Evolutionary conservation across 495 filamentous ascomycete species (phyloP), one percentile per base, ranked within the genome.

Genomic region (Aspergillus bridgeri): DNA sequence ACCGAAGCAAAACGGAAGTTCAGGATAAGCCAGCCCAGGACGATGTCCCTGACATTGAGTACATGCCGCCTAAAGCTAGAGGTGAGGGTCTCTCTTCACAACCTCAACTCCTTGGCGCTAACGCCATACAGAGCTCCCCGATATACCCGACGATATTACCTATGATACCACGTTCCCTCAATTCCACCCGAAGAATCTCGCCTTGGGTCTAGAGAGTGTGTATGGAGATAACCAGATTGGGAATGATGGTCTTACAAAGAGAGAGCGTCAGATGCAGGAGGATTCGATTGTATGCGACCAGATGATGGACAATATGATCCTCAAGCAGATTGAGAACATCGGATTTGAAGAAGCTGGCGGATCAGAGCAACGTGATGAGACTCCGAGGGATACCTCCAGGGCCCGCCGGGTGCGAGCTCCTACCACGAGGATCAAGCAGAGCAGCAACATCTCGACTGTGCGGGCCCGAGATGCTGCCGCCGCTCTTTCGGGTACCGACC

Each of bases 141-240:
- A 95, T 65, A 65, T 87, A 54, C 89, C 89, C 20, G 89, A 96
- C 52, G 85, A 92, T 51, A 82, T 91, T 52, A 84, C 83, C 15
- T 82, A 87, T 47, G 81, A 72, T 65, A 70, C 84, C 1, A 74
- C 66, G 0, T 79, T 77, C 61, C 75, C 77, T 8, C 75, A 79
- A 61, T 82, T 86, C 58, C 67, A 70, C 65, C 82, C 78, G 17
- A 69, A 81, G 57, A 94, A 93, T 60, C 72, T 91, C 21, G 88
- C 88, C 48, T 77, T 81, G 44, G 90, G 89, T 6, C 83, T 76
- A 56, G 75, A 74, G 54, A 74, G 69, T 53, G 83, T 86, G 51
- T 81, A 84, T 50, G 79, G 80, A 5, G 88, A 88, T 60, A 79
- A 82, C 56, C 83, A 89, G 58, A 78, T 82, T 3, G 73, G 90